phyloP scores from a whole-genome alignment of 176 grass and related monocot genomes.

The Cenchrus purpureus region DNA sequence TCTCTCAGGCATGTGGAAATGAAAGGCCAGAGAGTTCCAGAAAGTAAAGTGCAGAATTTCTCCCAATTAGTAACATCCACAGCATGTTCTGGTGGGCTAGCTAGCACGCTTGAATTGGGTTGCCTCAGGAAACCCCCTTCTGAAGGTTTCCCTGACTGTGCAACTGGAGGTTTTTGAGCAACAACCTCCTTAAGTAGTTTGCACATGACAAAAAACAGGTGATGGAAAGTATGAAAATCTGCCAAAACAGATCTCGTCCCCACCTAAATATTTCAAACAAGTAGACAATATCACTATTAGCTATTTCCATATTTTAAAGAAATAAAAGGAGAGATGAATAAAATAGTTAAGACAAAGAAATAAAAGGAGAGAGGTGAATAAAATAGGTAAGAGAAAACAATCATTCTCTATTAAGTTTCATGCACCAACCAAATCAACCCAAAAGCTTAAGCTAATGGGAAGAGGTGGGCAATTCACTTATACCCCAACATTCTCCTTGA shows the following conservation, averaged over 20 bases:
- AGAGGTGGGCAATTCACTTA: too few relatives aligned
- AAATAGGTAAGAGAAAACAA: constrained; percentile 13
- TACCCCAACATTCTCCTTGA: neutral
- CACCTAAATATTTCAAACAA: constrained; percentile 62
- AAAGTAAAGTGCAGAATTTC: constrained; percentile 78
- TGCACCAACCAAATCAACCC: too few relatives aligned
- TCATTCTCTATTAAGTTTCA: neutral
- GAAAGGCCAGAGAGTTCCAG: constrained; percentile 76
- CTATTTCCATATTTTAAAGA: neutral
- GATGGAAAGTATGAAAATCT: constrained; percentile 84
- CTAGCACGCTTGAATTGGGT: constrained; percentile 44
- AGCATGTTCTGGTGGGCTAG: constrained; percentile 48
- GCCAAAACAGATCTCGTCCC: constrained; percentile 50
- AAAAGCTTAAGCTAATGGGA: too few relatives aligned
- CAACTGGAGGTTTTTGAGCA: constrained; percentile 51
- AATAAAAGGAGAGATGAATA: neutral
- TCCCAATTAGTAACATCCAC: constrained; percentile 79
- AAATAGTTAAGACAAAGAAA: neutral
- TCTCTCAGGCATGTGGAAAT: constrained; percentile 71
- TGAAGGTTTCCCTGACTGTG: constrained; percentile 50
- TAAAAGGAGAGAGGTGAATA: neutral
- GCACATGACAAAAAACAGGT: constrained; percentile 74
- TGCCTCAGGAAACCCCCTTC: constrained; percentile 90
- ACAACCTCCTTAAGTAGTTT: constrained; percentile 93
- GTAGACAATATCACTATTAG: constrained; percentile 10